A percentile compares a stretch with the other conserved stretches of the same genome.
These are phyloP conservation scores for Kodamaea kaohsiungensis DNA, from an alignment of 805 yeast species.

Conservation along the genomic window DNA sequence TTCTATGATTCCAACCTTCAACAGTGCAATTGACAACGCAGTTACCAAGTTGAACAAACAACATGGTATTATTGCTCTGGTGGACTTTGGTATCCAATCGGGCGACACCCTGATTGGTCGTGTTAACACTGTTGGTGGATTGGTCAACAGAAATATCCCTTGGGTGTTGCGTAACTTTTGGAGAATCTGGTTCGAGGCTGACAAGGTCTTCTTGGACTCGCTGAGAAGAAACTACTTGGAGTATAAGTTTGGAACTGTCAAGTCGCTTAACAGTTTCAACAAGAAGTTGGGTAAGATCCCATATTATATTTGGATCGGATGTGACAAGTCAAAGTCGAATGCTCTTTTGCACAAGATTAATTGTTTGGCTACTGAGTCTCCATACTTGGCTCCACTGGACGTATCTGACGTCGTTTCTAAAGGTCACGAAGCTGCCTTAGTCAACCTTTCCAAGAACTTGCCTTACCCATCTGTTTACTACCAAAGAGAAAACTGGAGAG, in stretches of 20 bases:
- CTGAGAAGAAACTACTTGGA: conserved; percentile 82
- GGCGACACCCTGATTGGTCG: conserved; percentile 64
- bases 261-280: conserved; percentile 70
- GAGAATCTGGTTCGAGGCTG: conserved; percentile 88
- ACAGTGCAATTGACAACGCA: conserved; percentile 75
- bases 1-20: conserved; percentile 83
- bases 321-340: conserved; percentile 40
- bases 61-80: conserved; percentile 65
- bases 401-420: conserved; percentile 47
- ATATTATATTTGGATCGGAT: conserved; percentile 80
- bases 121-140: conserved; percentile 74
- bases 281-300: conserved; percentile 70
- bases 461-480: conserved; percentile 83
- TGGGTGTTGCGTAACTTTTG: conserved; percentile 81
- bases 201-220: conserved; percentile 75
- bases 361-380: conserved; percentile 78
- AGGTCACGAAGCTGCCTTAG: conserved; percentile 76
- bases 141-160: conserved; percentile 67
- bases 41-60: conserved; percentile 49
- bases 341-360: conserved; percentile 62
- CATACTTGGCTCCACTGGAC: conserved; percentile 64
- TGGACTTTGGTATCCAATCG: conserved; percentile 80
- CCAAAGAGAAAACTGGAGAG: conserved; percentile 77
- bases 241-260: conserved; percentile 78
- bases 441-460: conserved; percentile 58